Evolutionary conservation across 495 filamentous ascomycete genomes (phyloP).

Genomic region (Xylaria longipes): DNA sequence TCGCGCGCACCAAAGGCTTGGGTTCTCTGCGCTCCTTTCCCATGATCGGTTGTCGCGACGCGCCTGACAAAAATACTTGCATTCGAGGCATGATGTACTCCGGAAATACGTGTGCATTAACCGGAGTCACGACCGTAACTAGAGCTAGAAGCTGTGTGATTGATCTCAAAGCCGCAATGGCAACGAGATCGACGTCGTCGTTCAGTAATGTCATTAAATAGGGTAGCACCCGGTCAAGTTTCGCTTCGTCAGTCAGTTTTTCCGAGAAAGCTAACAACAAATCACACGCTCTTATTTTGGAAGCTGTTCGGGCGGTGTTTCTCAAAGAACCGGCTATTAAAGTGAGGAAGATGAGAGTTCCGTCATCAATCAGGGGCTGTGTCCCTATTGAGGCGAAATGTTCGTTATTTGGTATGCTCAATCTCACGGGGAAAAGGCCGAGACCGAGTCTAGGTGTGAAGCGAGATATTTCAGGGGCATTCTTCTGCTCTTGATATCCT

Average conservation of each 20-base stretch:
- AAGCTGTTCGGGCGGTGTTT: slow-evolving; percentile 85
- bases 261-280: slow-evolving; percentile 92
- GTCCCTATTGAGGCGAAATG: slow-evolving; percentile 59
- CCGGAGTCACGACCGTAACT: slow-evolving; percentile 85
- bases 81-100: slow-evolving; percentile 92
- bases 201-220: slow-evolving; percentile 82
- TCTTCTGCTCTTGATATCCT: slow-evolving; percentile 65
- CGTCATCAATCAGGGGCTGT: slow-evolving; percentile 72
- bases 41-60: slow-evolving; percentile 44
- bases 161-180: slow-evolving; percentile 81
- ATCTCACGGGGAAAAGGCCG: slow-evolving; percentile 72
- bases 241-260: slow-evolving; percentile 91
- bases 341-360: slow-evolving; percentile 89
- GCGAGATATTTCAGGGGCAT: slow-evolving; percentile 37
- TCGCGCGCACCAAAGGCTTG: slow-evolving; percentile 77
- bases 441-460: slow-evolving; percentile 54
- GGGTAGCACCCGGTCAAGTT: slow-evolving; percentile 91
- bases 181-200: slow-evolving; percentile 82
- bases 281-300: slow-evolving; percentile 89
- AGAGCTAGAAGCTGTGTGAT: slow-evolving; percentile 88
- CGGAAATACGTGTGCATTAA: slow-evolving; percentile 94
- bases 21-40: slow-evolving; percentile 58
- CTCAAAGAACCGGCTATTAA: slow-evolving; percentile 86
- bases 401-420: slow-evolving; percentile 87
- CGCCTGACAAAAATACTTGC: slow-evolving; percentile 68